Conservation (phyloP, 1,139 yeast genomes). For the Diutina pseudorugosa region DNA sequence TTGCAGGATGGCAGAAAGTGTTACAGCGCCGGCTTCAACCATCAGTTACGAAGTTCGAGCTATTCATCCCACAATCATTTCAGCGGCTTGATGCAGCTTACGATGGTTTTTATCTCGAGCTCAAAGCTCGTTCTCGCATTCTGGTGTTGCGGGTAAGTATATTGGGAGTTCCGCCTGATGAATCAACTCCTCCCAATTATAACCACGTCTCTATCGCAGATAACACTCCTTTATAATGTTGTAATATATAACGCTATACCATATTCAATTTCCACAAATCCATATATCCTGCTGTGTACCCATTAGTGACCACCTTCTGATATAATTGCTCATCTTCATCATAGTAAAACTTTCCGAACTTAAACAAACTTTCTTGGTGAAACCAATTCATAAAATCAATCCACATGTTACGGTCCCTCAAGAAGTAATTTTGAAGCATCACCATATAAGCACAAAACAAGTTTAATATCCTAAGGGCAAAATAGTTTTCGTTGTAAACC, state of each 20-base stretch:
- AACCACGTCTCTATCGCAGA: neutral
- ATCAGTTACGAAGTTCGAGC: neutral
- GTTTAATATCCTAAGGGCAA: neutral
- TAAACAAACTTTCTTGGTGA: neutral
- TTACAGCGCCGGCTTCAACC: neutral
- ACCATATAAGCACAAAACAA: neutral
- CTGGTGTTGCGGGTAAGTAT: neutral
- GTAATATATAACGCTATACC: neutral
- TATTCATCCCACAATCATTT: neutral
- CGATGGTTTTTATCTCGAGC: neutral
- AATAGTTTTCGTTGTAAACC: neutral
- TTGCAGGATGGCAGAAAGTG: neutral
- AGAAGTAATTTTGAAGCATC: neutral
- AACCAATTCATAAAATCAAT: neutral
- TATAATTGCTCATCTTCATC: neutral
- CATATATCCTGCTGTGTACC: neutral
- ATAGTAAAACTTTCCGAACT: neutral
- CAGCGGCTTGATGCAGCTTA: neutral
- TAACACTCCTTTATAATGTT: neutral
- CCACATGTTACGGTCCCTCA: neutral
- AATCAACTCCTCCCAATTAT: neutral
- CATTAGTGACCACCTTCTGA: neutral
- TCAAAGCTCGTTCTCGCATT: neutral
- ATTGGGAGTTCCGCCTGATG: neutral
- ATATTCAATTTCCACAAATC: neutral